These are phyloP conservation scores for Diaporthe sp. DNA, from an alignment of 2,329 filamentous ascomycete species.

Conservation along the genomic window DNA sequence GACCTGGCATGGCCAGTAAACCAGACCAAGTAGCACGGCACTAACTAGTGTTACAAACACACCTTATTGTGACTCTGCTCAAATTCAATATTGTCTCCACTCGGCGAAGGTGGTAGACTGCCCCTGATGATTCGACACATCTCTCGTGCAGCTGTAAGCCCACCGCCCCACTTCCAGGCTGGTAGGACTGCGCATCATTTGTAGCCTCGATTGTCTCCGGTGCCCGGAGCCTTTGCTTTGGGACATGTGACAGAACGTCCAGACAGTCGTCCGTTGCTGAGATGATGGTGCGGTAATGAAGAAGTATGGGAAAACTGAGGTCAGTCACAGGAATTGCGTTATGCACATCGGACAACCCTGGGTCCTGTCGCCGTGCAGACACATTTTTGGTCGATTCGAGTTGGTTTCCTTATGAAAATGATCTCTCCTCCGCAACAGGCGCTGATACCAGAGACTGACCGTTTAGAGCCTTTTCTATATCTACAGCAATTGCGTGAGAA, in stretches of 20 bases:
- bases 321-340: neutral
- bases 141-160: neutral
- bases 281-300: no score
- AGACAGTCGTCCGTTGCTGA: neutral
- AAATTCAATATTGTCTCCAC: neutral
- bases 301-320: no score
- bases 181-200: neutral
- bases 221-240: neutral
- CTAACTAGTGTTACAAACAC: no score
- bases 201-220: neutral
- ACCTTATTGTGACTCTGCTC: neutral
- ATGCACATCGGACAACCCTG: no score
- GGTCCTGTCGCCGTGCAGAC: no score
- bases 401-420: neutral
- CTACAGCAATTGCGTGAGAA: neutral
- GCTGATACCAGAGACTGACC: neutral
- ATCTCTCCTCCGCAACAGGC: neutral
- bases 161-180: neutral
- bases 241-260: no score
- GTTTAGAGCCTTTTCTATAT: neutral
- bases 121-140: neutral
- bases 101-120: neutral
- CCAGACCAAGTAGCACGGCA: neutral
- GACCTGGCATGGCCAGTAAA: no score
- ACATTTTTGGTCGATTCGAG: neutral